These are phyloP conservation scores for Melaleuca quinquenervia DNA, from an alignment of 345 rosid species.

Conservation along the genomic window DNA sequence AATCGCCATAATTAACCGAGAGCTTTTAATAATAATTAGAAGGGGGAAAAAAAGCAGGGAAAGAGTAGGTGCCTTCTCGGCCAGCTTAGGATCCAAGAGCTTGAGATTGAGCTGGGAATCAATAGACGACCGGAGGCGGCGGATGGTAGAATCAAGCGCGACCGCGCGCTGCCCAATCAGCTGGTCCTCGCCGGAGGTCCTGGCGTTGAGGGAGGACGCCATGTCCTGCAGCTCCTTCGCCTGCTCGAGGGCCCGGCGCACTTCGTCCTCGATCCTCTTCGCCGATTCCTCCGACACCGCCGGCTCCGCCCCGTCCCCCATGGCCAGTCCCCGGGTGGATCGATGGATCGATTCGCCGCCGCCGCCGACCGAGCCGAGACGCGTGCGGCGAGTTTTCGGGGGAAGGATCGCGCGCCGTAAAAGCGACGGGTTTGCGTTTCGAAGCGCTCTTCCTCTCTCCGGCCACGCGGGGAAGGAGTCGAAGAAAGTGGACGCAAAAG, in stretches of 20 bases:
- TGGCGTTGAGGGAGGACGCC: slow-evolving; percentile 42
- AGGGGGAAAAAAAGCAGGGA: background rate
- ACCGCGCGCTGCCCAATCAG: slow-evolving; percentile 61
- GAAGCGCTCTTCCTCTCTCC: background rate
- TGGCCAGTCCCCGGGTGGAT: background rate
- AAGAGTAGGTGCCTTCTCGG: slow-evolving; percentile 37
- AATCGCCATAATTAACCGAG: background rate
- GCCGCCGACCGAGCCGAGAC: background rate
- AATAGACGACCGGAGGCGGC: slow-evolving; percentile 47
- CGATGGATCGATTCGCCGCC: background rate
- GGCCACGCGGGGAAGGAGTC: background rate
- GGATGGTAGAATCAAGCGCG: slow-evolving; percentile 56
- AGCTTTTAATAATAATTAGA: background rate
- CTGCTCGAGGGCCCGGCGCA: slow-evolving; percentile 49
- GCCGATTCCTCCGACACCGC: slow-evolving; percentile 7
- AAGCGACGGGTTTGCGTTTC: too few species aligned
- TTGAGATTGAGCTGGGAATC: slow-evolving; percentile 19
- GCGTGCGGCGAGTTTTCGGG: background rate
- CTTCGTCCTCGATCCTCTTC: slow-evolving; percentile 49
- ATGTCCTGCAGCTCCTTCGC: slow-evolving; percentile 74
- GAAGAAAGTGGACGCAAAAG: background rate
- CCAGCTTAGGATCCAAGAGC: slow-evolving; percentile 36
- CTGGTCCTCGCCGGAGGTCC: slow-evolving; percentile 51
- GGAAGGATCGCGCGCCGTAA: background rate
- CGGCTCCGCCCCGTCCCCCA: slow-evolving; percentile 2